Conservation (phyloP, 2,329 filamentous ascomycete species). For the Aspergillus spinulosporus region DNA sequence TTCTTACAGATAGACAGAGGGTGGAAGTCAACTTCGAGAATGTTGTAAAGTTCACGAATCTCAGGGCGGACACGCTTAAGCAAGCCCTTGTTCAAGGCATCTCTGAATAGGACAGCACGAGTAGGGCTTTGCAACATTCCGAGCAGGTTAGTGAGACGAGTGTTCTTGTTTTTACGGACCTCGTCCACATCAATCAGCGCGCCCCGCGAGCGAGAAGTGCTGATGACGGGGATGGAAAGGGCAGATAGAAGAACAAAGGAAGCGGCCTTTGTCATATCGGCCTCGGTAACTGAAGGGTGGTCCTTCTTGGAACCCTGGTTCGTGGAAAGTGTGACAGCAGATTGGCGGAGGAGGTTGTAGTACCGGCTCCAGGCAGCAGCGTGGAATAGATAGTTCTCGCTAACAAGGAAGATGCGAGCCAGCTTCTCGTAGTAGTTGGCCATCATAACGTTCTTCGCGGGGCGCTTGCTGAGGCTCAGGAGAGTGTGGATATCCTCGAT, state of each 20-base stretch:
- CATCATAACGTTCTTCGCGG: conserved; percentile 99
- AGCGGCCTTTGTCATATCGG: conserved; percentile 88
- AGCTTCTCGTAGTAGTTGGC: conserved; percentile 99
- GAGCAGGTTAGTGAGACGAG: conserved; percentile 89
- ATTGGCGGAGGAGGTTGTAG: conserved; percentile 93
- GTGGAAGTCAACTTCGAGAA: conserved; percentile 98
- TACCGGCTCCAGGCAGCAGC: conserved; percentile 96
- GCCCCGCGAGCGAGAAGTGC: conserved; percentile 92
- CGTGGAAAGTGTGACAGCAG: conserved; percentile 75
- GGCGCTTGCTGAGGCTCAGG: conserved; percentile 94
- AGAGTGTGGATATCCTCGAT: conserved; percentile 99
- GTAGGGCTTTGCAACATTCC: conserved; percentile 90
- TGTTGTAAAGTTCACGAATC: conserved; percentile 96
- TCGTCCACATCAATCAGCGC: conserved; percentile 96
- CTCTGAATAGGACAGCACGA: conserved; percentile 87
- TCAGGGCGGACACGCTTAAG: conserved; percentile 90
- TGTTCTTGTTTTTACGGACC: conserved; percentile 98
- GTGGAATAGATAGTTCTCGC: conserved; percentile 99
- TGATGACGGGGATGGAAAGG: conserved; percentile 98
- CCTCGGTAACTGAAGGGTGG: conserved; percentile 84
- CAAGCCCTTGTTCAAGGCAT: conserved; percentile 91
- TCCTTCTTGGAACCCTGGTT: conserved; percentile 92
- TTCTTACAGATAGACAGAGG: conserved; percentile 98
- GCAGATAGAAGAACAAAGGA: conserved; percentile 95
- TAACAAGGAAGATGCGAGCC: conserved; percentile 96